Conservation (phyloP, 1,284 basidiomycete species). For the Agroathelia rolfsii region DNA sequence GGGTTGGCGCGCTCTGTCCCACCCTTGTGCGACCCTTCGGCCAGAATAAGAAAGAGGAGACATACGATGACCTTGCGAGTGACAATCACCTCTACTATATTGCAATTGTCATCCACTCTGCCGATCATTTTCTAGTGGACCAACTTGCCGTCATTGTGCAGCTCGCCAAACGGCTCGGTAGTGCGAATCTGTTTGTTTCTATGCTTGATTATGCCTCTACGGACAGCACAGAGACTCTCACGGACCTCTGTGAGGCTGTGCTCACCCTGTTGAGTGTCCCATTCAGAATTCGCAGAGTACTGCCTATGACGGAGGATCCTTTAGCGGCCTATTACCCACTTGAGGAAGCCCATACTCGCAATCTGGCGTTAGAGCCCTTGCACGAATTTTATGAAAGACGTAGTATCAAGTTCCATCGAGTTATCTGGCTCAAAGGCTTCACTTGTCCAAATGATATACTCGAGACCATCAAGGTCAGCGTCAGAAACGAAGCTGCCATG, state of each 20-base stretch:
- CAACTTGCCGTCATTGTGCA: conserved; percentile 94
- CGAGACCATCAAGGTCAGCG: conserved; percentile 84
- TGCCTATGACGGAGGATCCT: conserved; percentile 82
- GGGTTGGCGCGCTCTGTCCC: conserved; percentile 95
- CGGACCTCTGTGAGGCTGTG: conserved; percentile 87
- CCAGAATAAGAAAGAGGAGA: conserved; percentile 70
- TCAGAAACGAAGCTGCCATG: conserved; percentile 87
- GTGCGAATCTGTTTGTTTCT: conserved; percentile 84
- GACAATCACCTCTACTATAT: conserved; percentile 86
- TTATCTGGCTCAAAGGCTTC: conserved; percentile 95
- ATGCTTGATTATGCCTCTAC: conserved; percentile 92
- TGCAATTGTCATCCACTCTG: conserved; percentile 88
- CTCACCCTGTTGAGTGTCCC: conserved; percentile 84
- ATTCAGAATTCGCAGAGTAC: conserved; percentile 80
- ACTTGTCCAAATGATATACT: conserved; percentile 94
- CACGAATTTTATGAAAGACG: conserved; percentile 70
- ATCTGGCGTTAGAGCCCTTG: conserved; percentile 85
- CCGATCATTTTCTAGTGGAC: conserved; percentile 95
- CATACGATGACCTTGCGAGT: conserved; percentile 78
- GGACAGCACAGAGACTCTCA: conserved; percentile 86
- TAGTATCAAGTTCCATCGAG: conserved; percentile 75
- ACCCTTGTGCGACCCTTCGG: conserved; percentile 86
- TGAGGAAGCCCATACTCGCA: conserved; percentile 88
- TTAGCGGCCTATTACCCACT: conserved; percentile 83
- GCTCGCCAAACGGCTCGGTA: conserved; percentile 80